These are phyloP conservation scores for Schizonepeta tenuifolia DNA, from an alignment of 257 asterid species.

Conservation along the genomic window DNA sequence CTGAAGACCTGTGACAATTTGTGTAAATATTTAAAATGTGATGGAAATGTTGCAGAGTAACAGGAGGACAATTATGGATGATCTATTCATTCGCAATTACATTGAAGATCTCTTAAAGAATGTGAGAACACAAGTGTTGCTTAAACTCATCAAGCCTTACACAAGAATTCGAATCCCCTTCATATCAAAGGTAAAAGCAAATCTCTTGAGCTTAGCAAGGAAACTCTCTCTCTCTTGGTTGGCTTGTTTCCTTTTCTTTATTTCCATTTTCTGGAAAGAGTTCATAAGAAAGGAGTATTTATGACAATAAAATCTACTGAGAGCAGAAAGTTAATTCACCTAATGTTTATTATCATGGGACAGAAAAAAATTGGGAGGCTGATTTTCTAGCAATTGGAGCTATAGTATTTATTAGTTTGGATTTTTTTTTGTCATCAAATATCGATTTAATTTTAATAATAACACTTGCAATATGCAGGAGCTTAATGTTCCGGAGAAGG, in stretches of 20 bases:
- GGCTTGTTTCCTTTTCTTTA: background rate
- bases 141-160: slow-evolving; percentile 96
- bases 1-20: slow-evolving; percentile 10
- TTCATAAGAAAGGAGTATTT: background rate
- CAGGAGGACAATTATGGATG: slow-evolving; percentile 98
- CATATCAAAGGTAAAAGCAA: slow-evolving; percentile 74
- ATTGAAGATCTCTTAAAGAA: slow-evolving; percentile 98
- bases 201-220: slow-evolving; percentile 13
- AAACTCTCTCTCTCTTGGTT: background rate
- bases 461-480: slow-evolving; percentile 52
- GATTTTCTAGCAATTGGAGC: background rate
- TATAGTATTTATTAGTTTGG: background rate
- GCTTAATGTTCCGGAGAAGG: slow-evolving; percentile 97
- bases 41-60: slow-evolving; percentile 66
- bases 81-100: slow-evolving; percentile 91
- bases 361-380: background rate
- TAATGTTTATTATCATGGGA: too few relatives aligned
- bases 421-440: background rate
- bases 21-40: background rate
- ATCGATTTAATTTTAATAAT: slow-evolving; percentile 2
- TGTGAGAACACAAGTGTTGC: slow-evolving; percentile 96
- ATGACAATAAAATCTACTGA: background rate
- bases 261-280: background rate
- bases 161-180: slow-evolving; percentile 95
- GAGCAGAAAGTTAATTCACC: too few relatives aligned